These are phyloP conservation scores for Rutstroemia sydowiana DNA, from an alignment of 2,329 filamentous ascomycete species.

Conservation along the genomic window DNA sequence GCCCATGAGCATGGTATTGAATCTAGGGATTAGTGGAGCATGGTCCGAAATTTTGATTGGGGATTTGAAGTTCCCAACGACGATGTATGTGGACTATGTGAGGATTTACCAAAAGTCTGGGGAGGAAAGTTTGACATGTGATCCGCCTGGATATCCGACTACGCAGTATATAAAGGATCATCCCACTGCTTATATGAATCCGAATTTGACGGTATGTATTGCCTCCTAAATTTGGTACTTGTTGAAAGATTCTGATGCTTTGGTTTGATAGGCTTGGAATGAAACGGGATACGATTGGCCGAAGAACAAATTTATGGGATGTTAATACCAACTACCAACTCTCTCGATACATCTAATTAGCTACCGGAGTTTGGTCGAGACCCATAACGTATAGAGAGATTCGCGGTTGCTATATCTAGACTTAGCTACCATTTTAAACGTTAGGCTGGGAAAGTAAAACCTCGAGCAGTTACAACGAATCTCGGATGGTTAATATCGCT, in stretches of 20 bases:
- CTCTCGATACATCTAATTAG: too few species aligned
- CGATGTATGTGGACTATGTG: slow-evolving; percentile 48
- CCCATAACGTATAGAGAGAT: too few species aligned
- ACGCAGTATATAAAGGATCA: slow-evolving; percentile 60
- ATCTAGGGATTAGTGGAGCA: slow-evolving; percentile 42
- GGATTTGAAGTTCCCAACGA: slow-evolving; percentile 40
- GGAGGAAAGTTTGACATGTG: slow-evolving; percentile 42
- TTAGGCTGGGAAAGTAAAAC: too few species aligned
- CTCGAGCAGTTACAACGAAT: too few species aligned
- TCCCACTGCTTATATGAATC: slow-evolving; percentile 52
- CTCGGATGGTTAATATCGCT: too few species aligned
- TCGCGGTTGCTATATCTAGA: too few species aligned
- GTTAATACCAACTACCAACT: too few species aligned
- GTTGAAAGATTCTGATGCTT: background rate
- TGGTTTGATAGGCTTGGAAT: slow-evolving; percentile 5
- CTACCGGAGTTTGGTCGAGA: too few species aligned
- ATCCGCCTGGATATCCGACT: slow-evolving; percentile 53
- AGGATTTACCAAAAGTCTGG: slow-evolving; percentile 46
- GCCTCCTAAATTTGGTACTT: background rate
- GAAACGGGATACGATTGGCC: slow-evolving; percentile 28
- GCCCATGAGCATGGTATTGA: slow-evolving; percentile 47
- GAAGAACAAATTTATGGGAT: slow-evolving; percentile 24
- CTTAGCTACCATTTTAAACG: too few species aligned
- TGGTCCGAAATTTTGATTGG: slow-evolving; percentile 42
- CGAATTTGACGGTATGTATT: slow-evolving; percentile 41